Base-by-base conservation (phyloP, 2,329 filamentous ascomycete genomes). In the Ceratocystiopsis sp. region DNA sequence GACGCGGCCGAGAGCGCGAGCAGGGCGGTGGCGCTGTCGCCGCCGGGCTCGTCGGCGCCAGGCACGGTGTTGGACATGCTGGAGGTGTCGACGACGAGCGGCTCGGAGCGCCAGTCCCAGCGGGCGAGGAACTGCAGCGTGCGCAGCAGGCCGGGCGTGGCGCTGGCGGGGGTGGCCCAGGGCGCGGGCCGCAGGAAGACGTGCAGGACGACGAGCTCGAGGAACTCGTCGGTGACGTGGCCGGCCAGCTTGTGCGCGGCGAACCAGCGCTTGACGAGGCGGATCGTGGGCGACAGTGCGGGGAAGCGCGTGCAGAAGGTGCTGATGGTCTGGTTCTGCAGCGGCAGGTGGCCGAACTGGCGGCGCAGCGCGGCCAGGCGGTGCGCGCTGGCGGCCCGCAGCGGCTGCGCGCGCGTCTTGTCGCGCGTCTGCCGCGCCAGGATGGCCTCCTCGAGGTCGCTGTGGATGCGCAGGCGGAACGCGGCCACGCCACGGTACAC, bases 91-190 rank as follows among this genome's bases (percentile, higher is more conserved):
- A 95, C 69, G 33, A 94, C 68, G 32, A 96, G 67, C 1, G 91
- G 82, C 42, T 86, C 79, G 9, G 78, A 68, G 25, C 83, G 75
- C 91, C 91, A 98, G 57, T 96, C 85, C 86, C 91, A 98, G 37
- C 77, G 71, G 1, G 86, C 76, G 14, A 98, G 67, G 58, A 89
- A 81, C 32, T 79, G 65, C 1, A 98, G 65, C 1, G 84, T 83
- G 18, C 87, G 77, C 25, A 93, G 61, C 55, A 98, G 89, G 5
- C 84, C 91, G 0, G 80, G 80, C 52, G 78, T 77, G 11, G 80
- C 68, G 51, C 80, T 89, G 0, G 81, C 80, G 0, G 93, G 89
- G 0, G 72, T 64, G 35, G 72, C 64, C 80, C 84, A 95, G 0
- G 91, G 86, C 50, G 83, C 78, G 0, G 86, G 82, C 40, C 81